Evolutionary conservation across 169 alveolate genomes (phyloP).

Genomic region (Plasmodium coatneyi): DNA sequence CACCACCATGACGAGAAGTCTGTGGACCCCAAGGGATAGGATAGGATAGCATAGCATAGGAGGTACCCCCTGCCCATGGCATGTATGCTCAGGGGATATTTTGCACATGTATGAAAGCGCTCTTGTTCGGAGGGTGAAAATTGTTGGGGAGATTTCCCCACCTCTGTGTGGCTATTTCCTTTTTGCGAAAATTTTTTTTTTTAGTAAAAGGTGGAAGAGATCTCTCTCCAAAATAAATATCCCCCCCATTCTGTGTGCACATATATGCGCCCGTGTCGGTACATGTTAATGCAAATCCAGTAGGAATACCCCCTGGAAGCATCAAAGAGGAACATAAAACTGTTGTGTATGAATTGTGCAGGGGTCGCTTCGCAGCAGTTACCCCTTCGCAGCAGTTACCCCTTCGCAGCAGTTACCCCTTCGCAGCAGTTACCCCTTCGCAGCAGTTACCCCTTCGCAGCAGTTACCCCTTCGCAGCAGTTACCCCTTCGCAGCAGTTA

Average conservation of each 20-base stretch:
- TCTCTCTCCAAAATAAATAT: no score
- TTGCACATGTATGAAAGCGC: not conserved
- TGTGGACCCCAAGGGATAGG: not conserved
- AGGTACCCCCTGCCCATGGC: not conserved
- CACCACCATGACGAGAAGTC: not conserved
- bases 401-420: not conserved
- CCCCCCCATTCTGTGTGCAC: not conserved
- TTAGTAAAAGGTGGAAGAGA: not conserved
- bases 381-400: not conserved
- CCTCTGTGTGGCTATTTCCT: not conserved
- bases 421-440: not conserved
- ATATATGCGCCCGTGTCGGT: not conserved
- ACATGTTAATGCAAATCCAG: not conserved
- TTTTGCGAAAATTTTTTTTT: not conserved
- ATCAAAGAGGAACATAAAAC: no score
- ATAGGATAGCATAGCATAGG: not conserved
- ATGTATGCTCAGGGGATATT: not conserved
- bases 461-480: not conserved
- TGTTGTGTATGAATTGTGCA: not conserved
- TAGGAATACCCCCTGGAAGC: not conserved
- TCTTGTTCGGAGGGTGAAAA: not conserved
- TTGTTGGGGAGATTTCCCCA: not conserved
- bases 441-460: not conserved
- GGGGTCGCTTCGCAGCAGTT: not conserved
- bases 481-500: not conserved